phyloP scores from a whole-genome alignment of 176 grass and related monocot genomes.

The Eragrostis nindensis region DNA sequence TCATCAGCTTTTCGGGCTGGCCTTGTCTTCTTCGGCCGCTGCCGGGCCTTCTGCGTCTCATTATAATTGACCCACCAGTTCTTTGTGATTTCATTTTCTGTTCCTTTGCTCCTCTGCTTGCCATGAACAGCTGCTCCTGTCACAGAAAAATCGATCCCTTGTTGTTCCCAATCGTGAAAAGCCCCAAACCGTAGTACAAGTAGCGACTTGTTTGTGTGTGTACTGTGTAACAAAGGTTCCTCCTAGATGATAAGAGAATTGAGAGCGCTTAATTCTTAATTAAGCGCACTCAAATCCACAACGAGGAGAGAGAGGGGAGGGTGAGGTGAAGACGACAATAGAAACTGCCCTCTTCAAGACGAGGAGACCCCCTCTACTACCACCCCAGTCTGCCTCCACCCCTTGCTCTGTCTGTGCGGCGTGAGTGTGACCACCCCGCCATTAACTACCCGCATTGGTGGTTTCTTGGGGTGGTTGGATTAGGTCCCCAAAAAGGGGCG shows the following conservation, averaged over 20 bases:
- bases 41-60: slow-evolving; percentile 7
- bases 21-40: slow-evolving; percentile 4
- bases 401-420: background rate
- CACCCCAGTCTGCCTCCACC: too few species aligned
- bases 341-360: slow-evolving; percentile 57
- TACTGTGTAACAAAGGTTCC: background rate
- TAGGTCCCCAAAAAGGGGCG: slow-evolving; percentile 36
- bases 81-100: background rate
- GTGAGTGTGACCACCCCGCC: slow-evolving; percentile 25
- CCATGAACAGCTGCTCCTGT: too few species aligned
- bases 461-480: slow-evolving; percentile 55
- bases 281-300: slow-evolving; percentile 36
- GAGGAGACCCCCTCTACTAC: background rate
- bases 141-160: background rate
- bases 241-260: slow-evolving; percentile 9
- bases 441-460: slow-evolving; percentile 55
- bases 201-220: too few species aligned
- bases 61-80: background rate
- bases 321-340: slow-evolving; percentile 47
- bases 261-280: background rate
- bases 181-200: background rate
- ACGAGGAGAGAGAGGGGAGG: background rate
- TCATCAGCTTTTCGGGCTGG: background rate
- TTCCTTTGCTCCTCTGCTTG: background rate
- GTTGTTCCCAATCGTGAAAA: background rate